Base-by-base conservation (phyloP, 352 stramenopile genomes). In the Phytophthora capsici region DNA sequence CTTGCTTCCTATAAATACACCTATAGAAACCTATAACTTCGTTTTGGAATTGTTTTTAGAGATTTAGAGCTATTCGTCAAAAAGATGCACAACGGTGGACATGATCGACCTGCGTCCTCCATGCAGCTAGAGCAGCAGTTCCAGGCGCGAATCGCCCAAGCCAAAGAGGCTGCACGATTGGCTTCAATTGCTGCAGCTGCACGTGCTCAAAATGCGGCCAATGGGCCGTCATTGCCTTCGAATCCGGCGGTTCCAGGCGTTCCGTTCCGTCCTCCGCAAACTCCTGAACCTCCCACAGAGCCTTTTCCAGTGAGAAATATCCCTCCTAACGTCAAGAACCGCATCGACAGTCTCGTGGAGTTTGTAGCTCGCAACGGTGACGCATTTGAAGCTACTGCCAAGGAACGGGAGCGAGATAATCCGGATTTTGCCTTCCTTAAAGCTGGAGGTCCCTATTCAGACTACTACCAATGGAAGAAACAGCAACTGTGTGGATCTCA, bases 401-500 rank as follows among this genome's bases (percentile, higher is more conserved):
- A 54, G 17, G 28, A 80, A 47, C 67, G 80, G 17, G 82, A 90
- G 69, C 64, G 57, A 6, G 51, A 77, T 12, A 90, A 89, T 53
- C 78, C 82, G 3, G 64, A 83, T 14, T 90, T 90, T 25, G 75
- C 66, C 10, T 90, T 90, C 51, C 57, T 90, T 10, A 61, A 20
- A 9, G 63, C 73, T 9, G 69, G 66, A 2, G 79, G 63, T 8
- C 73, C 68, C 38, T 86, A 73, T 52, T 66, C 80, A 34, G 75
- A 86, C 57, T 88, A 86, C 28, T 90, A 78, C 22, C 41, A 78
- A 40, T 80, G 72, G 75, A 78, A 75, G 25, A 90, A 86, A 54
- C 48, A 63, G 41, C 77, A 86, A 49, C 14, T 64, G 30, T 64
- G 56, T 30, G 44, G n/a, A 5, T 9, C 23, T 25, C 38, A 58